Conservation (phyloP, 805 yeast genomes). For the Ogataea zsoltii region DNA sequence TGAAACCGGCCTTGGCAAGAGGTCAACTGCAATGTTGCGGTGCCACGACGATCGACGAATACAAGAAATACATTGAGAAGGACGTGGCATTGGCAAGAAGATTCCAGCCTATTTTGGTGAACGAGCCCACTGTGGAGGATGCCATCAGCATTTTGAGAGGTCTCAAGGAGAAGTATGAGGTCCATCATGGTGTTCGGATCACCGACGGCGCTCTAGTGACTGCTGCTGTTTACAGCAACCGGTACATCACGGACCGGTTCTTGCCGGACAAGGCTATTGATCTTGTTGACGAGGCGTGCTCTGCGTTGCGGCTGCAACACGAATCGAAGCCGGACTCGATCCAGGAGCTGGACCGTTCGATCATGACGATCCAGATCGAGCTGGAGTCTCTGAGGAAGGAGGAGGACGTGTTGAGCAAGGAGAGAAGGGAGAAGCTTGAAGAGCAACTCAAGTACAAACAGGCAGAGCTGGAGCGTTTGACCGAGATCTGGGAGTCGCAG, state of each 20-base stretch:
- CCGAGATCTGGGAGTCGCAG: conserved; percentile 86
- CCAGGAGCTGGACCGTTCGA: conserved; percentile 80
- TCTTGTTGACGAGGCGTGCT: conserved; percentile 95
- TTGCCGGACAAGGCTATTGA: conserved; percentile 97
- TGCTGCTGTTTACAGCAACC: conserved; percentile 85
- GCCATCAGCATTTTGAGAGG: conserved; percentile 92
- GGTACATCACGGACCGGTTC: conserved; percentile 89
- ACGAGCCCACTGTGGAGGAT: conserved; percentile 89
- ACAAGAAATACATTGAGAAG: conserved; percentile 88
- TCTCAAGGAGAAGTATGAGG: conserved; percentile 89
- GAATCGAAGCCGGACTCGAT: conserved; percentile 97
- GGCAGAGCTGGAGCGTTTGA: conserved; percentile 67
- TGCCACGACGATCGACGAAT: conserved; percentile 94
- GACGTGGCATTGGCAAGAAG: conserved; percentile 95
- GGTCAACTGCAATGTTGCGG: conserved; percentile 93
- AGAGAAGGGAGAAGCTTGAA: conserved; percentile 74
- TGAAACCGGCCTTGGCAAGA: conserved; percentile 92
- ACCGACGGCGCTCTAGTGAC: conserved; percentile 91
- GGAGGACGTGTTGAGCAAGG: conserved; percentile 79
- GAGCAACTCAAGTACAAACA: conserved; percentile 62
- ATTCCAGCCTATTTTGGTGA: conserved; percentile 82
- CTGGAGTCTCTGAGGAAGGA: conserved; percentile 92
- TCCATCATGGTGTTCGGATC: conserved; percentile 95
- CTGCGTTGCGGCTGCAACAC: conserved; percentile 90
- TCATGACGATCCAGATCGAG: conserved; percentile 94